phyloP scores from a whole-genome alignment of 805 yeast genomes.

The Suhomyces sp. region DNA sequence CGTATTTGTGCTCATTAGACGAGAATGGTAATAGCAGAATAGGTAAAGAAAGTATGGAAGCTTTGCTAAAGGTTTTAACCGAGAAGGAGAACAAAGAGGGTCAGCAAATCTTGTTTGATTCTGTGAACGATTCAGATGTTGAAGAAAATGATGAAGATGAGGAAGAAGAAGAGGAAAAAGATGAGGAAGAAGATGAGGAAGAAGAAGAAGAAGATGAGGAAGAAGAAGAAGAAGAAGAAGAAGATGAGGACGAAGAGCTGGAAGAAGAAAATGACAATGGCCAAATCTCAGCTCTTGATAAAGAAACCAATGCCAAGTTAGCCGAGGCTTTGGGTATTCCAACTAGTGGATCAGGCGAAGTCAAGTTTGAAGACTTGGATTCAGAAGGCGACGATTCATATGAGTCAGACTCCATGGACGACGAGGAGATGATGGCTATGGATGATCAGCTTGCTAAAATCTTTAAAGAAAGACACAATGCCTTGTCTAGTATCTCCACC shows the following conservation, averaged over 20 bases:
- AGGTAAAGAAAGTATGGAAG: constrained; percentile 31
- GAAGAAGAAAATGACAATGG: constrained; percentile 15
- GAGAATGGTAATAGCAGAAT: constrained; percentile 25
- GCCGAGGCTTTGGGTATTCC: constrained; percentile 74
- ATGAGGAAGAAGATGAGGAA: constrained; percentile 20
- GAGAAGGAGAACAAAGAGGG: constrained; percentile 82
- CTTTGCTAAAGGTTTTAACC: constrained; percentile 34
- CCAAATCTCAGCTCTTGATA: constrained; percentile 23
- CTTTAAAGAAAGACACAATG: constrained; percentile 77
- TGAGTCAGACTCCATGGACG: constrained; percentile 79
- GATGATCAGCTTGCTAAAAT: constrained; percentile 81
- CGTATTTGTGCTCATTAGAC: constrained; percentile 31
- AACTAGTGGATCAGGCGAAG: constrained; percentile 40
- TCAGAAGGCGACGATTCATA: constrained; percentile 49
- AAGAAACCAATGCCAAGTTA: constrained; percentile 56
- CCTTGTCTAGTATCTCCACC: constrained; percentile 46
- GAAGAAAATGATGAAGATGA: constrained; percentile 22
- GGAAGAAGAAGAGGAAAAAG: constrained; percentile 29
- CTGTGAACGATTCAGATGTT: constrained; percentile 38
- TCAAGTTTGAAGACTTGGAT: constrained; percentile 38
- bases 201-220: constrained; percentile 24
- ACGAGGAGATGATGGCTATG: constrained; percentile 93
- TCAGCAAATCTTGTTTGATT: constrained; percentile 70
- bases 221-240: constrained; percentile 19
- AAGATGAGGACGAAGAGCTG: constrained; percentile 14